Percentiles rank a stretch among this genome's conserved stretches.
Evolutionary conservation across 2,329 filamentous ascomycete genomes (phyloP).

Genomic region (Penicillium sp.): DNA sequence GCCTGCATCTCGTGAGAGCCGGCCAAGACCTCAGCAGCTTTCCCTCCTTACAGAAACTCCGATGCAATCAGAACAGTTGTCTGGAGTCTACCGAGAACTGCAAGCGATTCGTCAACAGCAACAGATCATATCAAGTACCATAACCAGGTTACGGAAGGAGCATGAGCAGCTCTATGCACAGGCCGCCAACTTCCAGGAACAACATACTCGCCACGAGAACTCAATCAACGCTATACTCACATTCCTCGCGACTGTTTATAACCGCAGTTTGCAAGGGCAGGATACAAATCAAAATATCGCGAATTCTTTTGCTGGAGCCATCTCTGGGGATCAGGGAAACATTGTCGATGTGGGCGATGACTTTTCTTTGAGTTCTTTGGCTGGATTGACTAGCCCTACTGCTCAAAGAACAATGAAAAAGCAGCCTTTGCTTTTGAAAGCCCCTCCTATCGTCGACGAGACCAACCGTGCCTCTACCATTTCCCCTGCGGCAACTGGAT

Average conservation of each 20-base stretch:
- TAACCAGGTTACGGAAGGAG: slow-evolving; percentile 77
- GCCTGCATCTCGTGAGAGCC: slow-evolving; percentile 34
- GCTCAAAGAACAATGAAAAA: slow-evolving; percentile 47
- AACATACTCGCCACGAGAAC: slow-evolving; percentile 95
- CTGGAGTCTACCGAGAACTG: slow-evolving; percentile 76
- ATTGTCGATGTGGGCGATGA: slow-evolving; percentile 65
- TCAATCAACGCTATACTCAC: slow-evolving; percentile 99
- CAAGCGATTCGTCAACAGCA: slow-evolving; percentile 83
- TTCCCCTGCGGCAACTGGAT: slow-evolving; percentile 35
- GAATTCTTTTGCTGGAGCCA: slow-evolving; percentile 78
- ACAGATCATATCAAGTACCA: slow-evolving; percentile 78
- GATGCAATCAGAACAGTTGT: slow-evolving; percentile 71
- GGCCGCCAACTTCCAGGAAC: slow-evolving; percentile 81
- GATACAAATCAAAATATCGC: slow-evolving; percentile 73
- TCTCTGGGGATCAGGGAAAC: slow-evolving; percentile 64
- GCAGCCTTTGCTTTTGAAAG: slow-evolving; percentile 49
- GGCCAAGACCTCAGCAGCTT: slow-evolving; percentile 41
- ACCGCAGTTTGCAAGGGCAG: slow-evolving; percentile 86
- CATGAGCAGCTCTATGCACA: slow-evolving; percentile 87
- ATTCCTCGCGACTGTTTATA: slow-evolving; percentile 94
- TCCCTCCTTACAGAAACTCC: slow-evolving; percentile 44
- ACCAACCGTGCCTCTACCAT: slow-evolving; percentile 36
- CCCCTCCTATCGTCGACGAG: slow-evolving; percentile 35
- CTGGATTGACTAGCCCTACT: slow-evolving; percentile 36
- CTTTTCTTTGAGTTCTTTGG: slow-evolving; percentile 37